Conservation (phyloP, 108 stramenopile genomes). For the Phaeodactylum tricornutum region DNA sequence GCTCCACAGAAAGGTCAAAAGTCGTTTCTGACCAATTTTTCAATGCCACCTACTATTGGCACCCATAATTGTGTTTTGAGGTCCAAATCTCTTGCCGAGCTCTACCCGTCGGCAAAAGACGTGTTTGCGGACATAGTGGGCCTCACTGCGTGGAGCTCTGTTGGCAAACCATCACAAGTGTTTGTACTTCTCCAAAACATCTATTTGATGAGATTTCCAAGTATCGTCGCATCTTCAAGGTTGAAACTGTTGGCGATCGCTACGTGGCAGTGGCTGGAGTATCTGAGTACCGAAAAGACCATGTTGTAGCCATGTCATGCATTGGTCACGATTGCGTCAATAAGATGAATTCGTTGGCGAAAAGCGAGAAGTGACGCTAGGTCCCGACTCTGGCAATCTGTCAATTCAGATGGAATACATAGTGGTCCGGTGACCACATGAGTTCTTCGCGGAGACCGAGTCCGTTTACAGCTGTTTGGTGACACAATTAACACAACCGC, state of each 20-base stretch:
- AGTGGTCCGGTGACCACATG: conserved; percentile 13
- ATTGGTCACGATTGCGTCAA: conserved; percentile 7
- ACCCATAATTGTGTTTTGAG: neutral
- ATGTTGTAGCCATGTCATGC: conserved; percentile 10
- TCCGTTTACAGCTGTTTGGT: conserved; percentile 17
- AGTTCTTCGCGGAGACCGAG: conserved; percentile 16
- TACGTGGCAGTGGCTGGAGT: conserved; percentile 7
- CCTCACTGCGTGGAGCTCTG: conserved; percentile 19
- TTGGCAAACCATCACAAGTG: conserved; percentile 19
- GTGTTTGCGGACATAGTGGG: conserved; percentile 6
- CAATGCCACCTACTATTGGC: neutral
- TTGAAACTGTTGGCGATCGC: conserved; percentile 12
- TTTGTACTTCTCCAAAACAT: conserved; percentile 18
- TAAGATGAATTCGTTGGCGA: conserved; percentile 3
- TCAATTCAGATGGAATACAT: conserved; percentile 4
- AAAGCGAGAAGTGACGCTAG: conserved; percentile 7
- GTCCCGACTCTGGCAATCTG: conserved; percentile 13
- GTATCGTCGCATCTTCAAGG: conserved; percentile 9
- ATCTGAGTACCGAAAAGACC: conserved; percentile 5
- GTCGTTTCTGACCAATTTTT: neutral
- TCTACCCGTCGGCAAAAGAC: conserved; percentile 1
- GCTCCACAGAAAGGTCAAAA: neutral
- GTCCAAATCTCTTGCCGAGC: neutral
- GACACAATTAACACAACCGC: conserved; percentile 18
- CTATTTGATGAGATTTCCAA: conserved; percentile 1